Percentiles rank a stretch among this genome's conserved stretches.
Evolutionary conservation across 306 rosid species (phyloP).

Genomic region (Begonia masoniana): DNA sequence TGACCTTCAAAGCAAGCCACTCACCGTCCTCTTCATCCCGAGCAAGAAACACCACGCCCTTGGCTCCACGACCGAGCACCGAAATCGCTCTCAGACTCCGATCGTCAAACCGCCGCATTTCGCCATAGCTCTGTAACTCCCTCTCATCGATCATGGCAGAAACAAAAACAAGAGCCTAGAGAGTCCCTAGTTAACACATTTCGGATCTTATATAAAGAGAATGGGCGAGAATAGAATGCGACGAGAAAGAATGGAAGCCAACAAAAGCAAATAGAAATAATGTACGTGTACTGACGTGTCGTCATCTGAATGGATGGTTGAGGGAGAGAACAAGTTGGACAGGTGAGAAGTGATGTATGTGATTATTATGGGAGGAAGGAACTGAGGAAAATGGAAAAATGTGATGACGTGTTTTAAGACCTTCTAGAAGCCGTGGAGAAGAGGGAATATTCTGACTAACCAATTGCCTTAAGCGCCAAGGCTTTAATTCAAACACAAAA

Average conservation of each 20-base stretch:
- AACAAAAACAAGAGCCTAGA: too few species aligned
- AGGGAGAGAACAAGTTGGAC: too few species aligned
- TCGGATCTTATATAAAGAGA: too few species aligned
- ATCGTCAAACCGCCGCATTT: slow-evolving; percentile 22
- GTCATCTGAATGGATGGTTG: too few species aligned
- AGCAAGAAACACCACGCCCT: slow-evolving; percentile 73
- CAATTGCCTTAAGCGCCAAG: neutral
- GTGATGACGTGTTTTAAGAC: neutral
- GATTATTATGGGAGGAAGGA: too few species aligned
- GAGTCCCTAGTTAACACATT: too few species aligned
- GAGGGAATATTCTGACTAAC: neutral
- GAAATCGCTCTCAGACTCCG: slow-evolving; percentile 32
- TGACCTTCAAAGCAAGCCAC: slow-evolving; percentile 55
- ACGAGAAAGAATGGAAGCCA: too few species aligned
- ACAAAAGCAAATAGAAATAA: too few species aligned
- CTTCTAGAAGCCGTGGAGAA: slow-evolving; percentile 20
- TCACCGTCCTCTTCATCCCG: slow-evolving; percentile 9
- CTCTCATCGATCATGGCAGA: slow-evolving; percentile 23
- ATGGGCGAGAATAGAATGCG: too few species aligned
- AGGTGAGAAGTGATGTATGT: neutral
- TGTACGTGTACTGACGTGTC: too few species aligned
- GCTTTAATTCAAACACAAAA: too few species aligned
- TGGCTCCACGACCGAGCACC: slow-evolving; percentile 87
- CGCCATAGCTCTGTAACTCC: neutral
- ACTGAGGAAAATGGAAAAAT: neutral